Evolutionary conservation across 169 alveolate species (phyloP), one percentile per base, ranked within the genome.

Genomic region (Plasmodium gaboni): DNA sequence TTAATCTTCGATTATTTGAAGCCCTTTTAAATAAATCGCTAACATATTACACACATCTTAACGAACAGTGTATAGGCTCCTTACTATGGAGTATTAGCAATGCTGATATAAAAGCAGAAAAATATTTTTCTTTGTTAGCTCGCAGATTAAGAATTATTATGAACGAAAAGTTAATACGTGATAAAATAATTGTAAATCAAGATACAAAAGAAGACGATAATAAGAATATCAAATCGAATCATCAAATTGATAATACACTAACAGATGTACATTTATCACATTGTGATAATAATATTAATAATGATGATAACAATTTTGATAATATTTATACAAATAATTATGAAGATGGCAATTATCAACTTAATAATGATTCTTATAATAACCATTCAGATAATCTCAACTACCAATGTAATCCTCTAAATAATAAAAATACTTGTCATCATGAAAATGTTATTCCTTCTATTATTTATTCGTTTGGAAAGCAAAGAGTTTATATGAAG

Each of bases 51-150:
- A 70, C 92, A n/a, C 38, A 28, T 28, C 19, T 86, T n/a, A 86
- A 86, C 57, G 86, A 70, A 32, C 92, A 86, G 22, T 86, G 92
- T 48, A 86, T 86, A 15, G 92, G 87, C 2, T 70, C 92, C 1
- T n/a, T 86, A 44, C 57, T 86, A 28, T 86, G 92, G 92, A 86
- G 92, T 71, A 32, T 71, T 9, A 86, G 92, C 12, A 61, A 86
- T 86, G 92, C 92, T 44, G 61, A 60, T 10, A 71, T 86, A 13
- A 86, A 86, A 50, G 53, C 92, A n/a, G 92, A 86, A 65, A 69
- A 71, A 42, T 86, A 86, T 59, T 86, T 86, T 71, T 26, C 86
- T n/a, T 26, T 85, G 53, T 26, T 85, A 2, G 67, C 71, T 12
- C 61, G 69, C 32, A 68, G 55, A 17, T 24, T 85, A 9, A 51